A percentile compares a stretch with the other conserved stretches of the same genome.
Evolutionary conservation across 352 stramenopile species (phyloP).

Genomic region (Globisporangium acanthophoron): DNA sequence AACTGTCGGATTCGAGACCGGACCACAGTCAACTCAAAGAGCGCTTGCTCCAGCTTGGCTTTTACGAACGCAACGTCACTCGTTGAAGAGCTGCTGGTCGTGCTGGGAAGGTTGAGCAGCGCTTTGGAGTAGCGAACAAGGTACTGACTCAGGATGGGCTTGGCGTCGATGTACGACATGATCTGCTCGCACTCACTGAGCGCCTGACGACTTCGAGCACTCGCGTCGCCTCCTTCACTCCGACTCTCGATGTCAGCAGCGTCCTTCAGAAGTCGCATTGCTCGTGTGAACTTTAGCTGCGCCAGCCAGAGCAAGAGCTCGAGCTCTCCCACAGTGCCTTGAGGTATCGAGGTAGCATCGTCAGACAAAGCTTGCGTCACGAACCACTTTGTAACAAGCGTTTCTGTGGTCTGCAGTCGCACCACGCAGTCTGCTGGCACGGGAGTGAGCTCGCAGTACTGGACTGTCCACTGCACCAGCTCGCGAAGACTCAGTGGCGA

Average conservation of each 20-base stretch:
- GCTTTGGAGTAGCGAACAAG: conserved; percentile 3
- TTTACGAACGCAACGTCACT: not conserved
- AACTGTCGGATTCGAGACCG: not conserved
- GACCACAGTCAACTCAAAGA: not conserved
- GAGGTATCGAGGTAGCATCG: not conserved
- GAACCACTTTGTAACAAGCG: conserved; percentile 14
- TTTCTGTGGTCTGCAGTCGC: conserved; percentile 18
- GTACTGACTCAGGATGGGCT: conserved; percentile 1
- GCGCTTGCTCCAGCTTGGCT: conserved; percentile 4
- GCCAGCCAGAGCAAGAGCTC: conserved; percentile 21
- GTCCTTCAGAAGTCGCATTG: conserved; percentile 17
- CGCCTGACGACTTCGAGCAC: not conserved
- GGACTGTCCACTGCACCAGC: conserved; percentile 29
- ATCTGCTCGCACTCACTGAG: conserved; percentile 14
- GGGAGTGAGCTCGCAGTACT: conserved; percentile 18
- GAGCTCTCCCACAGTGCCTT: conserved; percentile 8
- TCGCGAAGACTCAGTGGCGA: conserved; percentile 20
- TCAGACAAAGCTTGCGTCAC: not conserved
- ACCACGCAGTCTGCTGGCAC: conserved; percentile 11
- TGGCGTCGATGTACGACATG: conserved; percentile 8
- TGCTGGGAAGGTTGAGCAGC: not conserved
- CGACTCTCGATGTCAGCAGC: too few species aligned
- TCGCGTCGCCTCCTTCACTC: not conserved
- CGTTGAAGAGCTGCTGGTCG: not conserved
- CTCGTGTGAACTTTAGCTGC: conserved; percentile 29